These are phyloP conservation scores for Homolaphlyctis polyrhiza DNA, from an alignment of 371 early-diverging fungal species.

Conservation along the genomic window DNA sequence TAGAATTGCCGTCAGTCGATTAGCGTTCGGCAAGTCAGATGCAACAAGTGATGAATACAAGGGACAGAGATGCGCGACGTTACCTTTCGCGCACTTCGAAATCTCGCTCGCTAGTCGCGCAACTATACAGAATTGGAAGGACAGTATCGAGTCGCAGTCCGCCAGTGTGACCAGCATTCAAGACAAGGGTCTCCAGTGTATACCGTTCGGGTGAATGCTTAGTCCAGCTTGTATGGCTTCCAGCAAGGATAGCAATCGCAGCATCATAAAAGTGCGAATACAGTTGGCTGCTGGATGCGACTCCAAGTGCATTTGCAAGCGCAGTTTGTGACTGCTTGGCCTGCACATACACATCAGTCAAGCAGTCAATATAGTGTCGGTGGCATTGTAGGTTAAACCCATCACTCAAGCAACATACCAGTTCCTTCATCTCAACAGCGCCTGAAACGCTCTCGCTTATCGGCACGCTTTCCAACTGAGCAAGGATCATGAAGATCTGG, in stretches of 20 bases:
- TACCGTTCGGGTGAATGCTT: constrained; percentile 30
- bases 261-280: constrained; percentile 12
- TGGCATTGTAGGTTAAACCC: no score
- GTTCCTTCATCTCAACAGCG: no score
- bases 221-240: constrained; percentile 22
- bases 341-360: no score
- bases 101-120: constrained; percentile 25
- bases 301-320: not conserved
- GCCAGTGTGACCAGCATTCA: constrained; percentile 15
- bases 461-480: constrained; percentile 21
- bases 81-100: constrained; percentile 33
- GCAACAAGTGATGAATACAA: not conserved
- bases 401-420: no score
- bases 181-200: constrained; percentile 24
- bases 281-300: not conserved
- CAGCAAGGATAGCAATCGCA: constrained; percentile 5
- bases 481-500: constrained; percentile 22
- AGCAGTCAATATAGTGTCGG: no score
- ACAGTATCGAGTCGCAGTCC: constrained; percentile 21
- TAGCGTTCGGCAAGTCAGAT: not conserved
- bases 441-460: no score
- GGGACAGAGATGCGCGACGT: not conserved
- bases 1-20: not conserved
- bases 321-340: not conserved
- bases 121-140: constrained; percentile 18